Percentiles rank a stretch among this genome's conserved stretches.
Conservation (phyloP, 805 yeast species). For the Saturnispora diversa region DNA sequence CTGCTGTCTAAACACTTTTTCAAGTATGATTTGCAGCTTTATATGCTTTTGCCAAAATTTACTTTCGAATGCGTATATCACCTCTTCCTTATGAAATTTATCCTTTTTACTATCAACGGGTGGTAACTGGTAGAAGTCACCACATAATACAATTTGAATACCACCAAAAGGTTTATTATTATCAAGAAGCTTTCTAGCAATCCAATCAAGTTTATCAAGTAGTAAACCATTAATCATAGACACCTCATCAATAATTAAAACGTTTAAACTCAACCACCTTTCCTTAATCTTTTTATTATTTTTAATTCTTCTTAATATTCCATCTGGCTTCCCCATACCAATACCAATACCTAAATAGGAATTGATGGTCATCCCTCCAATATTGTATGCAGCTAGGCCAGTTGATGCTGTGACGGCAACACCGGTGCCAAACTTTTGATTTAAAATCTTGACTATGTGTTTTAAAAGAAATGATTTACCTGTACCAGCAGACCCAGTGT, state of each 20-base stretch:
- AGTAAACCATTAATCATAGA: constrained; percentile 72
- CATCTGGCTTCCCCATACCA: constrained; percentile 45
- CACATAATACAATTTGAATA: constrained; percentile 65
- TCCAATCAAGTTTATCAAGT: constrained; percentile 52
- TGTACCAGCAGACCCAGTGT: constrained; percentile 98
- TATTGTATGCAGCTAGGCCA: constrained; percentile 75
- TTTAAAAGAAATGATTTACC: constrained; percentile 87
- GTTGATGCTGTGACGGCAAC: constrained; percentile 82
- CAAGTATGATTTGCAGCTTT: constrained; percentile 47
- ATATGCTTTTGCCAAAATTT: constrained; percentile 54
- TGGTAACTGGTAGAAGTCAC: constrained; percentile 78
- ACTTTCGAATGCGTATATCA: constrained; percentile 58
- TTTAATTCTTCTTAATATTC: constrained; percentile 44
- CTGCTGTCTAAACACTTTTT: constrained; percentile 67
- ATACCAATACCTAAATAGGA: constrained; percentile 74
- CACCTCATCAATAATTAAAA: constrained; percentile 67
- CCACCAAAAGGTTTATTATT: constrained; percentile 63
- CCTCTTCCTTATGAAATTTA: constrained; percentile 22
- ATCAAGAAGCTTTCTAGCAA: constrained; percentile 46
- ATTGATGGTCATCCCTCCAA: constrained; percentile 73
- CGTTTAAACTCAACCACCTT: constrained; percentile 51
- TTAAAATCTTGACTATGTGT: constrained; percentile 49
- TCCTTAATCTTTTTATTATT: constrained; percentile 40
- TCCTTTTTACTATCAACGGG: constrained; percentile 40
- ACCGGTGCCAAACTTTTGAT: constrained; percentile 36